These are phyloP conservation scores for Sordaria brevicollis DNA, from an alignment of 495 filamentous ascomycete species.

Conservation along the genomic window DNA sequence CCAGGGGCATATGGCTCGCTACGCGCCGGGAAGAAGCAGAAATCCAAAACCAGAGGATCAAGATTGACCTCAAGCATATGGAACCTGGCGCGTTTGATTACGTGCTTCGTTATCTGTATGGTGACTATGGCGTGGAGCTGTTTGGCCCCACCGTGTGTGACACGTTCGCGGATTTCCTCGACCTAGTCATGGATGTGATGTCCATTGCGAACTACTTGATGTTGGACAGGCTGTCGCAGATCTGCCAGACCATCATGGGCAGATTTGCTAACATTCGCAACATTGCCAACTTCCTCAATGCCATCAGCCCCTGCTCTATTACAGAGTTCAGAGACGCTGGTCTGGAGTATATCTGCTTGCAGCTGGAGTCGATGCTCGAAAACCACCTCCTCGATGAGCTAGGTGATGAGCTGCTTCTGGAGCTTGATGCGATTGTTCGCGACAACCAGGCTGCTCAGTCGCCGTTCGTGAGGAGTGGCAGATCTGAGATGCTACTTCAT, in stretches of 20 bases:
- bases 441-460: slow-evolving; percentile 69
- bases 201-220: slow-evolving; percentile 87
- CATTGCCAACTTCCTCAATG: slow-evolving; percentile 72
- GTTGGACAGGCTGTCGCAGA: slow-evolving; percentile 80
- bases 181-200: slow-evolving; percentile 86
- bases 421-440: slow-evolving; percentile 68
- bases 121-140: slow-evolving; percentile 67
- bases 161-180: slow-evolving; percentile 71
- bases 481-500: slow-evolving; percentile 57
- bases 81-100: slow-evolving; percentile 59
- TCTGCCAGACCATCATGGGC: slow-evolving; percentile 84
- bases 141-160: slow-evolving; percentile 67
- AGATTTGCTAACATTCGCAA: slow-evolving; percentile 81
- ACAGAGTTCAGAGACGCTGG: slow-evolving; percentile 80
- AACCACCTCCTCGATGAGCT: slow-evolving; percentile 78
- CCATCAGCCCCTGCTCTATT: slow-evolving; percentile 68
- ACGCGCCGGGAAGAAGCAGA: slow-evolving; percentile 40
- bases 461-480: slow-evolving; percentile 64
- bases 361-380: slow-evolving; percentile 80
- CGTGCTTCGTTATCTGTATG: slow-evolving; percentile 75
- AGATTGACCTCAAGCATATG: slow-evolving; percentile 78
- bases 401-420: slow-evolving; percentile 68
- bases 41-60: slow-evolving; percentile 39
- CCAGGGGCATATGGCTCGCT: slow-evolving; percentile 72
- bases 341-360: slow-evolving; percentile 83